These are phyloP conservation scores for Pseudozyma thailandica DNA, from an alignment of 1,284 basidiomycete species.

Conservation along the genomic window DNA sequence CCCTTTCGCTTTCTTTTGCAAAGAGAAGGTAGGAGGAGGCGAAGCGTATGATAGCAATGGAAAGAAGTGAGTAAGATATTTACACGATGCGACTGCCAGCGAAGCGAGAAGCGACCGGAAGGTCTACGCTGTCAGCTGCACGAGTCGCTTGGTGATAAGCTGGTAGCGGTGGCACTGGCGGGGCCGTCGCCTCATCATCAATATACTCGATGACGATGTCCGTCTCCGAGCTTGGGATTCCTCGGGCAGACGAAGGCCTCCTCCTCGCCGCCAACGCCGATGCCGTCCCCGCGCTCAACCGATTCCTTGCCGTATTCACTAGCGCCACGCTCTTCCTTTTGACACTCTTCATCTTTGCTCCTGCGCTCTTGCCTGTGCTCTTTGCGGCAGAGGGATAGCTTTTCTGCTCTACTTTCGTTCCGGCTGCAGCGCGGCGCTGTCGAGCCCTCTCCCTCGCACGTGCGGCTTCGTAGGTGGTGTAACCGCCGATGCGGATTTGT, in stretches of 20 bases:
- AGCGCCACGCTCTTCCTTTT: slow-evolving; percentile 31
- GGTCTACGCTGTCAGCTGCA: background rate
- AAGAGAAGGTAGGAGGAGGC: too few species aligned
- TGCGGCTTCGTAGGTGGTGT: slow-evolving; percentile 27
- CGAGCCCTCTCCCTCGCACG: slow-evolving; percentile 26
- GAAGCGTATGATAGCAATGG: too few species aligned
- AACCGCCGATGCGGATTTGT: slow-evolving; percentile 42
- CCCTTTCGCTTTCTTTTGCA: too few species aligned
- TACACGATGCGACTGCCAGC: slow-evolving; percentile 25
- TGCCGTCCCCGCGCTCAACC: slow-evolving; percentile 32
- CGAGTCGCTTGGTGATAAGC: slow-evolving; percentile 34
- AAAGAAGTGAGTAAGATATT: background rate
- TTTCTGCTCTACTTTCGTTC: background rate
- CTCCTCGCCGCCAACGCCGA: slow-evolving; percentile 32
- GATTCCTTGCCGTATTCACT: slow-evolving; percentile 23
- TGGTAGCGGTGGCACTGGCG: slow-evolving; percentile 35
- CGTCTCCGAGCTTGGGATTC: slow-evolving; percentile 17
- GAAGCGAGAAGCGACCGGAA: slow-evolving; percentile 29
- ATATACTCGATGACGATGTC: slow-evolving; percentile 26
- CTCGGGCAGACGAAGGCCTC: background rate
- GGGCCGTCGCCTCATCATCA: slow-evolving; percentile 16
- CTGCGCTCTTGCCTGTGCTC: slow-evolving; percentile 27
- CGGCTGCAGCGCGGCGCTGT: slow-evolving; percentile 13
- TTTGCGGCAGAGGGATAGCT: slow-evolving; percentile 23
- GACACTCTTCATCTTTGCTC: slow-evolving; percentile 17